Evolutionary conservation across 1,139 yeast species (phyloP).

Genomic region (Suhomyces choctaworum): DNA sequence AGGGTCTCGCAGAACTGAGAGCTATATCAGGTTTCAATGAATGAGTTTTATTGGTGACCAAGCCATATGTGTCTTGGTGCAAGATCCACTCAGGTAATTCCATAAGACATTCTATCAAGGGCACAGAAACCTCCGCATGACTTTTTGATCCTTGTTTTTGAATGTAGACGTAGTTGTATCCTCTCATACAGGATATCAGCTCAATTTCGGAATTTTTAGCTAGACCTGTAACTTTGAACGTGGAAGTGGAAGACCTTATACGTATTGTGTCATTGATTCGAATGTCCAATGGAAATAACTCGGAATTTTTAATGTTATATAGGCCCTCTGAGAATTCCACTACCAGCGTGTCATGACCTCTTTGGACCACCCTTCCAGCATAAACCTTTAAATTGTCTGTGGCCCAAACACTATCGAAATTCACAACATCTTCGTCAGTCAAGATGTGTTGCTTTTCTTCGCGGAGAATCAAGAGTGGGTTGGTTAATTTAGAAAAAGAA

Average conservation of each 20-base stretch:
- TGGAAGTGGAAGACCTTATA: slow-evolving; percentile 19
- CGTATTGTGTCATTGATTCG: slow-evolving; percentile 37
- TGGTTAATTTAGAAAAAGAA: neutral
- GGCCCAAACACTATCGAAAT: slow-evolving; percentile 38
- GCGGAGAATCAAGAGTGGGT: slow-evolving; percentile 16
- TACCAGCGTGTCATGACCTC: slow-evolving; percentile 27
- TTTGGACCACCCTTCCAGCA: slow-evolving; percentile 29
- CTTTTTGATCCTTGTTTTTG: slow-evolving; percentile 24
- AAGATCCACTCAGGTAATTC: slow-evolving; percentile 43
- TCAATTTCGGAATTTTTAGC: slow-evolving; percentile 15
- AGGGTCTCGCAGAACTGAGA: neutral
- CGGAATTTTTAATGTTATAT: slow-evolving; percentile 29
- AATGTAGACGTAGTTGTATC: slow-evolving; percentile 51
- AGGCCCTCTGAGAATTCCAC: slow-evolving; percentile 38
- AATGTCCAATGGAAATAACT: slow-evolving; percentile 35
- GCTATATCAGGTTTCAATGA: neutral
- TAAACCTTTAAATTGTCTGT: slow-evolving; percentile 37
- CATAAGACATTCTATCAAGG: slow-evolving; percentile 29
- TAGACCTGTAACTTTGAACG: slow-evolving; percentile 50
- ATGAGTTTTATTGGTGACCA: slow-evolving; percentile 1
- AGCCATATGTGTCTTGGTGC: slow-evolving; percentile 34
- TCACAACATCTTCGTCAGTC: slow-evolving; percentile 20
- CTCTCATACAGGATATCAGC: slow-evolving; percentile 54
- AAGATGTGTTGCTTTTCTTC: slow-evolving; percentile 24
- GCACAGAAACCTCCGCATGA: slow-evolving; percentile 16